A percentile compares a stretch with the other conserved stretches of the same genome.
Conservation (phyloP, 83 land plant genomes). For the Picea abies region DNA sequence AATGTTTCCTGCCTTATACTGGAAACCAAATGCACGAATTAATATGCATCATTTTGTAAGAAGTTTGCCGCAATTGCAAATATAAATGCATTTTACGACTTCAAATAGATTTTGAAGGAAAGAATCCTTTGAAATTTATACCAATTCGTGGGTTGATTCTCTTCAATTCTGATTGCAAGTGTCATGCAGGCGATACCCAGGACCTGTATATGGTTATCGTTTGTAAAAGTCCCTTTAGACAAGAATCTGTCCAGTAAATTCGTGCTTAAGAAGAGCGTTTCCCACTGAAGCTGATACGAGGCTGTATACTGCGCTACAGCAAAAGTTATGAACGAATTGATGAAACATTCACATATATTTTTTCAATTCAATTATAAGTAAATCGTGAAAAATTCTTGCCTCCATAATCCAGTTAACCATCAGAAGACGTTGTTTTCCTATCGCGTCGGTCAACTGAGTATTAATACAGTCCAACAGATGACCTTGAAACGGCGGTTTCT, state of each 20-base stretch:
- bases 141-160: constrained; percentile 66
- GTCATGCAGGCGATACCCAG: constrained; percentile 57
- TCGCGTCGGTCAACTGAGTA: constrained; percentile 27
- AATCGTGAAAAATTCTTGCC: constrained; percentile 16
- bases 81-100: neutral
- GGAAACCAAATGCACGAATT: neutral
- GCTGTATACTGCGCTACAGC: constrained; percentile 27
- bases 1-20: constrained; percentile 41
- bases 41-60: neutral
- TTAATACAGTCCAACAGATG: constrained; percentile 25
- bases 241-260: constrained; percentile 56
- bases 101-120: neutral
- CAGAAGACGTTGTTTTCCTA: constrained; percentile 38
- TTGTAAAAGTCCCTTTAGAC: constrained; percentile 50
- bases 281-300: constrained; percentile 39
- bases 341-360: neutral
- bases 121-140: constrained; percentile 8
- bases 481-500: constrained; percentile 20
- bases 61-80: neutral
- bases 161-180: constrained; percentile 65
- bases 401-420: constrained; percentile 71
- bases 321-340: neutral
- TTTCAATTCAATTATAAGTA: neutral
- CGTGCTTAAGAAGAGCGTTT: constrained; percentile 59
- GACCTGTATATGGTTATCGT: constrained; percentile 33